Base-by-base conservation (phyloP, 257 asterid genomes). In the Solanum tarijense region DNA sequence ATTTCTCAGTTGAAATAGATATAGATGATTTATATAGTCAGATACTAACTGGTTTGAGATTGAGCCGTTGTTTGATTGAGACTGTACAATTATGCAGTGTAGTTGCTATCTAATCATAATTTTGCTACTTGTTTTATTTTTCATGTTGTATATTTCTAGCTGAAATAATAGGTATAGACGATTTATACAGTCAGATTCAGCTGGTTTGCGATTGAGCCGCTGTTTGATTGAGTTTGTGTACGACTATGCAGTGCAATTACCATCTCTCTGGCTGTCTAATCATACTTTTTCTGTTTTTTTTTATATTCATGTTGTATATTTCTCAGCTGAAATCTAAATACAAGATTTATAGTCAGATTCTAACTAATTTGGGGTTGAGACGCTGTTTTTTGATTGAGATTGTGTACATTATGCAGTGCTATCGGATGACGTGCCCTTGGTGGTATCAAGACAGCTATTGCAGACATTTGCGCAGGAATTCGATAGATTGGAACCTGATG, bases 361-460 rank as follows among this genome's bases (percentile, higher is more conserved):
- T 78, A 78, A n/a, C n/a, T 76, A 31, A 20, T n/a, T 39, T 78
- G 60, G 23, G 23, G n/a, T 78, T 78, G 84, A 78, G 84, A 35
- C 13, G 13, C 36, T 23, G n/a, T 58, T 74, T 16, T 21, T 87
- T 14, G 32, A 1, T 81, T 69, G 87, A 35, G 31, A 48, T 83
- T 85, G 89, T 58, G 68, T 66, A 14, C 6, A 87, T 25, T 23
- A 81, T 89, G 75, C 92, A 95, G 99, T 94, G 89, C 83, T 96
- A 71, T 96, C 98, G 89, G 98, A 97, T 84, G 98, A 96, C 41
- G 98, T 97, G 86, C 95, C 98, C 66, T 96, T 97, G 73, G 98
- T 97, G 89, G 99, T 97, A 48, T 97, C 99, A 90, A 91, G 98
- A 90, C 99, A 97, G 93, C 96, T 97, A 29, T 90, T 97, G 92